Conservation (phyloP, 805 yeast species). For the Kuraishia floccosa region DNA sequence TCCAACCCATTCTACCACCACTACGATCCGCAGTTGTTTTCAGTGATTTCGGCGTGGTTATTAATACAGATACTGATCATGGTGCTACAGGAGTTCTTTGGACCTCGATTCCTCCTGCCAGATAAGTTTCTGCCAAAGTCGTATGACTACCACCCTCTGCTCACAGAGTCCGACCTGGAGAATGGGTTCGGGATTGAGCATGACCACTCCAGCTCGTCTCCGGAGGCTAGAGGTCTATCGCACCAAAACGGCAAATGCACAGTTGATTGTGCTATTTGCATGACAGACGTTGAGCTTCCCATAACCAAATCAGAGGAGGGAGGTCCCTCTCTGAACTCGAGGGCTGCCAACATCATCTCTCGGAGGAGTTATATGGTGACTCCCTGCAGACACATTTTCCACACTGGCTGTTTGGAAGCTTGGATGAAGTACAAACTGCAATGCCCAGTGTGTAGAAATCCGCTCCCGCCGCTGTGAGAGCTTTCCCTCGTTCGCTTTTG, state of each 20-base stretch:
- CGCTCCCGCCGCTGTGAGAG: slow-evolving; percentile 66
- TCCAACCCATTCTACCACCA: slow-evolving; percentile 65
- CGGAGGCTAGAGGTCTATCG: slow-evolving; percentile 12
- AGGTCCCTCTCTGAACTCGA: slow-evolving; percentile 4
- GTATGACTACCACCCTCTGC: slow-evolving; percentile 70
- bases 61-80: slow-evolving; percentile 45
- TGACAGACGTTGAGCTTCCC: slow-evolving; percentile 63
- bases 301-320: slow-evolving; percentile 14
- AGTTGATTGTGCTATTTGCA: slow-evolving; percentile 83
- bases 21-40: slow-evolving; percentile 38
- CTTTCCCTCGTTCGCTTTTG: too few relatives aligned
- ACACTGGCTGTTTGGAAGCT: slow-evolving; percentile 73
- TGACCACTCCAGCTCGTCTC: slow-evolving; percentile 8
- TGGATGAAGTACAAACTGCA: slow-evolving; percentile 93
- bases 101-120: slow-evolving; percentile 79
- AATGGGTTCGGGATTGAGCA: slow-evolving; percentile 47
- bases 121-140: slow-evolving; percentile 66
- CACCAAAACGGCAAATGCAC: slow-evolving; percentile 28
- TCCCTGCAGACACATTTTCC: slow-evolving; percentile 88
- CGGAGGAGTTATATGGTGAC: slow-evolving; percentile 64
- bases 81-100: slow-evolving; percentile 53
- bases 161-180: slow-evolving; percentile 51
- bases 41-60: slow-evolving; percentile 42
- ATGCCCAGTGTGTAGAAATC: slow-evolving; percentile 86
- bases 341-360: slow-evolving; percentile 10